Conservation (phyloP, 2,329 filamentous ascomycete species). For the Harringtonia aguacate region DNA sequence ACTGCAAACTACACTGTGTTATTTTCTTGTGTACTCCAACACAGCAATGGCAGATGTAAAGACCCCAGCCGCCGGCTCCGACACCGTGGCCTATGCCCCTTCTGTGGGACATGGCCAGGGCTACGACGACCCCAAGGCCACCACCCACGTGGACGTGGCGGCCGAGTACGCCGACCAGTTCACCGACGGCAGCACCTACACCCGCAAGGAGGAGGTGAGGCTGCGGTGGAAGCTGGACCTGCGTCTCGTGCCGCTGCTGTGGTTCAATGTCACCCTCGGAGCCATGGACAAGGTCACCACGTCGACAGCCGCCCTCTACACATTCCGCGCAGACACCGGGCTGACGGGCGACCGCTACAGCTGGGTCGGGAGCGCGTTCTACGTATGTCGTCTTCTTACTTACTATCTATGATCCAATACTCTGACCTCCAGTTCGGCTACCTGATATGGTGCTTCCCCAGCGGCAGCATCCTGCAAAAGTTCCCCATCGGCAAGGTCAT, state of each 20-base stretch:
- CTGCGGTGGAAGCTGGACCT: conserved; percentile 30
- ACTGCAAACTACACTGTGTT: too few relatives aligned
- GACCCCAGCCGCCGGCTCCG: too few relatives aligned
- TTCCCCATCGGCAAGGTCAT: conserved; percentile 24
- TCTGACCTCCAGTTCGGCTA: conserved; percentile 22
- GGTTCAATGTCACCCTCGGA: conserved; percentile 18
- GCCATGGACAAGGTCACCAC: conserved; percentile 23
- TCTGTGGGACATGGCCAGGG: not conserved
- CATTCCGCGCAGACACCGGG: conserved; percentile 15
- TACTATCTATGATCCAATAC: too few relatives aligned
- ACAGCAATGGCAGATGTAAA: not conserved
- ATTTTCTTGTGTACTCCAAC: not conserved
- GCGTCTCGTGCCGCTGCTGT: conserved; percentile 27
- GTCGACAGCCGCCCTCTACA: conserved; percentile 18
- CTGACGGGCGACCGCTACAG: conserved; percentile 16
- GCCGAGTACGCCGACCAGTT: conserved; percentile 6
- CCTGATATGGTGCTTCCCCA: conserved; percentile 21
- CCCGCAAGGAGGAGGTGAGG: conserved; percentile 11
- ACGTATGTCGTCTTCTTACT: conserved; percentile 10
- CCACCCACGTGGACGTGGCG: conserved; percentile 1
- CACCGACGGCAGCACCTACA: conserved; percentile 18
- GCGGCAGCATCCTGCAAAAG: conserved; percentile 19
- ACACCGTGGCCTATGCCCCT: not conserved
- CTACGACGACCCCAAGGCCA: not conserved
- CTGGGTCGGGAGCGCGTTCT: conserved; percentile 18